phyloP scores from a whole-genome alignment of 371 early-diverging fungal genomes.

The Thermomucor indicae-seudaticae region DNA sequence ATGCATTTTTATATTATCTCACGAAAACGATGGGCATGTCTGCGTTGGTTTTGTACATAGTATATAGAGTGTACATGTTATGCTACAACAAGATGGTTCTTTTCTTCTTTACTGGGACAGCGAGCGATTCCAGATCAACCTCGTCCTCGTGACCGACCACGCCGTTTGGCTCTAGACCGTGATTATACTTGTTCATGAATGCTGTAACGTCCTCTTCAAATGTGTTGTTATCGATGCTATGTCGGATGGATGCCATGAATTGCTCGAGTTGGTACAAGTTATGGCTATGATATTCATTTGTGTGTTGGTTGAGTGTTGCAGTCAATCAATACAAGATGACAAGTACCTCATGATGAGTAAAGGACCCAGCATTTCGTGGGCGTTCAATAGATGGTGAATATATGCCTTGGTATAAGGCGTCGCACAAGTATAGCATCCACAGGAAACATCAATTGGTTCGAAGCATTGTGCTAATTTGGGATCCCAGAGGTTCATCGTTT shows the following conservation, averaged over 20 bases:
- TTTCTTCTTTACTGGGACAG: constrained; percentile 35
- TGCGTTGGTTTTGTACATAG: not conserved
- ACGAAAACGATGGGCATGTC: too few relatives aligned
- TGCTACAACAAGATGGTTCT: constrained; percentile 27
- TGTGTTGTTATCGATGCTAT: constrained; percentile 48
- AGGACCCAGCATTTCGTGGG: constrained; percentile 79
- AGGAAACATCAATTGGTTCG: constrained; percentile 54
- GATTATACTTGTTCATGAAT: constrained; percentile 46
- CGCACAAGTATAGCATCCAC: constrained; percentile 66
- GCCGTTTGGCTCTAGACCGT: constrained; percentile 22
- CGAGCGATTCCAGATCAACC: constrained; percentile 29
- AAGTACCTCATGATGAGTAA: constrained; percentile 67
- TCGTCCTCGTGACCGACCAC: constrained; percentile 30
- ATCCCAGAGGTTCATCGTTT: constrained; percentile 55
- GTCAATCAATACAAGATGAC: too few relatives aligned
- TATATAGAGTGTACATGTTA: constrained; percentile 10
- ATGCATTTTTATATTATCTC: not conserved
- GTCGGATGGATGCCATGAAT: constrained; percentile 61
- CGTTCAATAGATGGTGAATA: constrained; percentile 69
- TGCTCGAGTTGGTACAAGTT: constrained; percentile 61
- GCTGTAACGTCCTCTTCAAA: constrained; percentile 43
- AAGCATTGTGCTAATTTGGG: constrained; percentile 46
- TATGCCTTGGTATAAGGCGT: constrained; percentile 69
- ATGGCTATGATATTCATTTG: constrained; percentile 38
- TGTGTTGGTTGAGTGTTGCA: too few relatives aligned